Base-by-base conservation (phyloP, 495 filamentous ascomycete genomes). In the Penicillium silybi region DNA sequence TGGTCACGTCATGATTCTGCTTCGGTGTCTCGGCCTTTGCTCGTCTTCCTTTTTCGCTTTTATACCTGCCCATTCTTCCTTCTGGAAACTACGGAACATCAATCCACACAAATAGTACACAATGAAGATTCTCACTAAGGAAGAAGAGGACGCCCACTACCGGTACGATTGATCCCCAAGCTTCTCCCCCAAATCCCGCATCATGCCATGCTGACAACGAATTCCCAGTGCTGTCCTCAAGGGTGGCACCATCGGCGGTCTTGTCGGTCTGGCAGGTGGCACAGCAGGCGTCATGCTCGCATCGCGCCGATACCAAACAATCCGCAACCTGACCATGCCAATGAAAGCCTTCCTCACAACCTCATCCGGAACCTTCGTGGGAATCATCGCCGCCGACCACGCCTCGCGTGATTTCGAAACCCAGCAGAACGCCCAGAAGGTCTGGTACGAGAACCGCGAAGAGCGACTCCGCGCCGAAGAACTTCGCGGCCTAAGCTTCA, bases 111-210 rank as follows among this genome's bases (percentile, higher is more conserved):
- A 32, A 40, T 47, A 35, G 20, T 50, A 27, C 64, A 80, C 46
- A 38, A 97, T 97, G 92, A 97, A 97, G 84, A 72, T 97, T 60
- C 80, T 97, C 64, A 92, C 88, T 45, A 90, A 90, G 63, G 90
- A 96, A 82, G 89, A 97, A 77, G 91, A 96, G 74, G 64, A 73
- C 45, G 77, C 72, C 39, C 81, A 82, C 68, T 85, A 86, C 70
- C 63, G 74, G 83, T 86, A 78, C 11, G 66, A 39, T 41, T 13
- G 26, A 37, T 22, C 41, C 43, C 8, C 39, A 16, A 16, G 9
- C 42, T 32, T 46, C 41, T 42, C 41, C 23, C 15, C 50, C 18
- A 1, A 6, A 16, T 40, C 20, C 34, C 27, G 38, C n/a, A 57
- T 54, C 50, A 59, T 50, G 29, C 56, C 53, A 63, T 51, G 56